Conservation (phyloP, 441 rosid genomes). For the Erodium trifolium region DNA sequence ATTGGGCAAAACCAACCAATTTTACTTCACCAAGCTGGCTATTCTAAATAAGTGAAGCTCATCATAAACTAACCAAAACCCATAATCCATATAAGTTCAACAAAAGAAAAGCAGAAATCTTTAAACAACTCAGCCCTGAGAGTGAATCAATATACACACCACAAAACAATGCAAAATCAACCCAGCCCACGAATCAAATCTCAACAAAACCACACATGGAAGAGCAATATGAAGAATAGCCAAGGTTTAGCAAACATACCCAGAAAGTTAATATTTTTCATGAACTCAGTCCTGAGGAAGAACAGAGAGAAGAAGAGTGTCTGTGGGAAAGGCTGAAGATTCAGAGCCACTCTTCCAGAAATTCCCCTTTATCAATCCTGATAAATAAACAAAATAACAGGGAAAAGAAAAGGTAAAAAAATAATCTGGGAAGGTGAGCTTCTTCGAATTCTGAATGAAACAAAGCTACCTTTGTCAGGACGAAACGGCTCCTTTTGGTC, state of each 20-base stretch:
- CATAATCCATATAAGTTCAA: background rate
- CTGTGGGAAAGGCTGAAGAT: background rate
- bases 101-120: background rate
- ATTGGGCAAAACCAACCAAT: no score
- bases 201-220: background rate
- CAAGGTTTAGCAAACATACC: background rate
- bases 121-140: background rate
- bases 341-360: background rate
- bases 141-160: background rate
- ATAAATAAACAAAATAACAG: background rate
- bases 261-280: background rate
- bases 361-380: no score
- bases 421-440: background rate
- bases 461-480: background rate
- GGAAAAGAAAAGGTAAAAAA: background rate
- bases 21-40: no score
- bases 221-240: background rate
- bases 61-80: no score
- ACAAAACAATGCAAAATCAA: background rate
- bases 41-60: no score
- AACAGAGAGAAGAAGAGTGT: background rate
- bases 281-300: background rate
- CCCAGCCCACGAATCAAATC: background rate
- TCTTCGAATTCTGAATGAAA: background rate
- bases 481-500: constrained; percentile 2